Evolutionary conservation across 768 basidiomycete species (phyloP), one percentile per base, ranked within the genome.

Genomic region (Gyrodon lividus): DNA sequence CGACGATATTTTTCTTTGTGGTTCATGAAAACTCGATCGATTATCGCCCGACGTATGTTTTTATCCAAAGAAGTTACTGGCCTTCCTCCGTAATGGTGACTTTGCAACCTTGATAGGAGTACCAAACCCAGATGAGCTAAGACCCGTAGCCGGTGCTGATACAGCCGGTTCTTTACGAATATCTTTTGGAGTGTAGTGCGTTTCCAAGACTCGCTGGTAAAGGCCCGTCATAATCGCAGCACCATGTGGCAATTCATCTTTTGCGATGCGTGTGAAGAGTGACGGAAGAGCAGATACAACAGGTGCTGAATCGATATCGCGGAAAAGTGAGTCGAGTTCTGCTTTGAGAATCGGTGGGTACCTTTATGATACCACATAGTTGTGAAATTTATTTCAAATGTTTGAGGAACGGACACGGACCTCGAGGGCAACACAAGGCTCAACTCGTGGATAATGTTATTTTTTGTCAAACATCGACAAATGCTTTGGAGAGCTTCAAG

Each of bases 391-490:
- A 17, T 22, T 10, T 28, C 7, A 28, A 28, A 6, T 28, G n/a
- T 28, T 28, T 20, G 3, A 19, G 3, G 24, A 30, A 24, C 20
- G 14, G 14, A 24, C 20, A 42, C 62, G 23, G 24, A 67, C 65
- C 53, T 54, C 7, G 67, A 65, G 9, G 64, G 64, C 46, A 65
- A 59, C 12, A 40, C 46, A 8, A 63, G 66, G 45, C 63, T 59
- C 17, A 68, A 45, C 42, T 68, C 67, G 39, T 52, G 38, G 14
- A 66, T 26, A 39, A 68, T 54, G 34, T 68, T 68, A 6, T 47
- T 6, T 40, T 60, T 57, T 7, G 61, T 51, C 10, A 67, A 45
- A 14, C 42, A 47, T 0, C 49, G 28, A 0, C 46, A 34, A 30
- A 69, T 66, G 6, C 52, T 55, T 6, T 53, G 40, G 1, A 63